Evolutionary conservation across 2,329 filamentous ascomycete species (phyloP).

Genomic region (Colletotrichum sidae): DNA sequence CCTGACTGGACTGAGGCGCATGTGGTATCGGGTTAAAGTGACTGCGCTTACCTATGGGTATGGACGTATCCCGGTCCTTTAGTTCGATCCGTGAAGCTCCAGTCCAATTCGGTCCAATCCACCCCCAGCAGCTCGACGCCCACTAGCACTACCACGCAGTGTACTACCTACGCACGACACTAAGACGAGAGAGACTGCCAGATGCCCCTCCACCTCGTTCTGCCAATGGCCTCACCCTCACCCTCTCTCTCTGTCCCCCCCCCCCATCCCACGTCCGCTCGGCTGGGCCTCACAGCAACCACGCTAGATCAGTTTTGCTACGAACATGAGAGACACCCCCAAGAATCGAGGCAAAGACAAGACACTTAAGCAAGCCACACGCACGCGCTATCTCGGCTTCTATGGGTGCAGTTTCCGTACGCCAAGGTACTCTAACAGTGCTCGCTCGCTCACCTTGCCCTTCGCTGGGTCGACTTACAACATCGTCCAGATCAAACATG

Average conservation of each 20-base stretch:
- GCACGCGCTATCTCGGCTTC: not conserved
- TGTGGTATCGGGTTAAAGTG: constrained; percentile 21
- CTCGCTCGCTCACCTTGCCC: no score
- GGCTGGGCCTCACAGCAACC: not conserved
- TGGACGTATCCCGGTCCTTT: no score
- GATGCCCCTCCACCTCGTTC: constrained; percentile 6
- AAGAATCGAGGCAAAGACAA: constrained; percentile 21
- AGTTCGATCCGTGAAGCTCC: constrained; percentile 7
- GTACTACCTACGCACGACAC: constrained; percentile 25
- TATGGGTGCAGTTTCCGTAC: constrained; percentile 21
- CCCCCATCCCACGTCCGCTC: constrained; percentile 11
- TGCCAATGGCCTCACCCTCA: constrained; percentile 2
- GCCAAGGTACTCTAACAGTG: not conserved
- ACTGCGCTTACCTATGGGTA: not conserved
- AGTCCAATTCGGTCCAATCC: constrained; percentile 2
- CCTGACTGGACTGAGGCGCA: constrained; percentile 12
- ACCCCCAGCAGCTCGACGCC: constrained; percentile 5
- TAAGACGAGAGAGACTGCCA: constrained; percentile 7
- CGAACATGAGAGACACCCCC: constrained; percentile 17
- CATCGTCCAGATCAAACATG: constrained; percentile 15
- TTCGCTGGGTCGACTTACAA: no score
- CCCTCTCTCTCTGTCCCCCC: constrained; percentile 1
- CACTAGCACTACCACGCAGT: not conserved
- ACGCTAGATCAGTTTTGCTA: no score
- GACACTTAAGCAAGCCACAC: constrained; percentile 10